Percentiles rank a stretch among this genome's conserved stretches.
Evolutionary conservation across 2,329 filamentous ascomycete genomes (phyloP).

Genomic region (Ophiostoma australiae): DNA sequence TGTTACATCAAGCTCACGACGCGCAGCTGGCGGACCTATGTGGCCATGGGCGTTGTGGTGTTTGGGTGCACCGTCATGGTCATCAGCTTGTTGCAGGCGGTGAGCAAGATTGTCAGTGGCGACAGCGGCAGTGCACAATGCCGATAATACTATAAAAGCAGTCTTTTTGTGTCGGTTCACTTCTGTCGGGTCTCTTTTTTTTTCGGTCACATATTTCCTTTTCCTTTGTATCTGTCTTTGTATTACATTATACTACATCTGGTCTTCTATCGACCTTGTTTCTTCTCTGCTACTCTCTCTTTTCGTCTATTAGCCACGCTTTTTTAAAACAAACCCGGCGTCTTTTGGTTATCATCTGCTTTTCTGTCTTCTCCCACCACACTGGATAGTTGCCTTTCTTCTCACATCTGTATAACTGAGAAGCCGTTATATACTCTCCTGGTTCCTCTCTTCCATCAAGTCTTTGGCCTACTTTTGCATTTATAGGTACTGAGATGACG

Average conservation of each 20-base stretch:
- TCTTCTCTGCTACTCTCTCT: not conserved
- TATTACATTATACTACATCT: not conserved
- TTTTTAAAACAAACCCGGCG: not conserved
- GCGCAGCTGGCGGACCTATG: constrained; percentile 65
- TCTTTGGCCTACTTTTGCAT: not conserved
- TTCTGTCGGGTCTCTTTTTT: not conserved
- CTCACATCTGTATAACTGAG: not conserved
- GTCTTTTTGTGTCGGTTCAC: not conserved
- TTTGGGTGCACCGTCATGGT: constrained; percentile 79
- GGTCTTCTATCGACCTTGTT: not conserved
- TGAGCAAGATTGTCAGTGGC: constrained; percentile 57
- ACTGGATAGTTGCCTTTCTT: not conserved
- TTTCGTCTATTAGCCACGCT: not conserved
- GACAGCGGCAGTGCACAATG: constrained; percentile 20
- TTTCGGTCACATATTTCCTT: not conserved
- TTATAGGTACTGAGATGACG: not conserved
- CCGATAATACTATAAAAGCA: constrained; percentile 17
- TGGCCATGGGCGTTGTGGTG: constrained; percentile 64
- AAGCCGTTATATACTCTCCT: not conserved
- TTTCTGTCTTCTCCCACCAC: not conserved
- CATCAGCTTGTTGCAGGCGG: constrained; percentile 70
- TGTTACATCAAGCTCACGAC: constrained; percentile 93
- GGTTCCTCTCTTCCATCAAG: not conserved
- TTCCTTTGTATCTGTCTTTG: not conserved
- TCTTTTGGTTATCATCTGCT: not conserved